Percentiles rank a stretch among this genome's conserved stretches.
Conservation (phyloP, 345 rosid genomes). For the Eucalyptus albens region DNA sequence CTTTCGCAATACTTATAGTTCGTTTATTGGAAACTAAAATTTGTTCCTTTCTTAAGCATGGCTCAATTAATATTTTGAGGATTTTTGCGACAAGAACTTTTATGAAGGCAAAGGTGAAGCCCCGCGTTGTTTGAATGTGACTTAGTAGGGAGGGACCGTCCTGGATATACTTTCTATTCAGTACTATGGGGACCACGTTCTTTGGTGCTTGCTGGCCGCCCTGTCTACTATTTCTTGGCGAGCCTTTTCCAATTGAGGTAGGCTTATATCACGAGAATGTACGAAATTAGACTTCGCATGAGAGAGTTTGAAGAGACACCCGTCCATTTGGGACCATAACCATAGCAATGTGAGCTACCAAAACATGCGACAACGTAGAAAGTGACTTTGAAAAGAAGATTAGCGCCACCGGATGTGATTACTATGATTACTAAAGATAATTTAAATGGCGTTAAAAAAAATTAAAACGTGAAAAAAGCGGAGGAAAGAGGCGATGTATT, state of each 20-base stretch:
- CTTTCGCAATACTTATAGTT: not conserved
- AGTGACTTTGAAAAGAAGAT: not conserved
- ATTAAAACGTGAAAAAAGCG: not conserved
- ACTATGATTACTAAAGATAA: not conserved
- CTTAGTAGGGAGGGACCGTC: not conserved
- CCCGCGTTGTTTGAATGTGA: not conserved
- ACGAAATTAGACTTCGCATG: not conserved
- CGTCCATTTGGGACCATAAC: not conserved
- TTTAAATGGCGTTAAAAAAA: not conserved
- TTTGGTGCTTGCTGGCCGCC: not conserved
- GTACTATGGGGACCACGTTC: not conserved
- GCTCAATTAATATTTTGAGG: not conserved
- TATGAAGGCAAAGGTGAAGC: not conserved
- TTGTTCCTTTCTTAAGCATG: not conserved
- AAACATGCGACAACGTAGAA: not conserved
- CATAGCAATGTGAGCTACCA: not conserved
- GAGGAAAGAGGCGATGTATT: not conserved
- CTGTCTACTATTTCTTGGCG: not conserved
- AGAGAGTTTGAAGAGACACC: not conserved
- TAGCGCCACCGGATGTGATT: not conserved
- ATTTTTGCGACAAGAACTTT: not conserved
- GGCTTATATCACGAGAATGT: not conserved
- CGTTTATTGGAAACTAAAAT: not conserved
- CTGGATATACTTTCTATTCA: not conserved
- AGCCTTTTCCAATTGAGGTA: not conserved